Base-by-base conservation (phyloP, 2,329 filamentous ascomycete genomes). In the Diaporthe longicolla region DNA sequence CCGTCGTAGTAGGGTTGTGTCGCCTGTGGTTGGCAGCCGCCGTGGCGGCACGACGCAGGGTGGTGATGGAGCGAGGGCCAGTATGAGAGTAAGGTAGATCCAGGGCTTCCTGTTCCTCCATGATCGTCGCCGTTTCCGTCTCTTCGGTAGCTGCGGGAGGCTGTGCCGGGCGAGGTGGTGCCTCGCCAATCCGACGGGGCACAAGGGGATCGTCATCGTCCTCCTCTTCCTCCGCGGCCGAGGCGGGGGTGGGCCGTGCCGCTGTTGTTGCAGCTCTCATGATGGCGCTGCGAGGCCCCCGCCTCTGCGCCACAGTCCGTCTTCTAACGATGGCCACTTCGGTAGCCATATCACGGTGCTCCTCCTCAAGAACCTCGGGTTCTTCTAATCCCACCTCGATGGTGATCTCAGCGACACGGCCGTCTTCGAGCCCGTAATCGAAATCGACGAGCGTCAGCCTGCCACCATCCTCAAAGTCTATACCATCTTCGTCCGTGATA, bases 311-410 rank as follows among this genome's bases (percentile, higher is more conserved):
- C 21, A 93, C 92, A 4, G 94, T 95, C 76, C 94, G 88, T 76
- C 93, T 88, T 77, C 94, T 89, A 68, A 94, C 93, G 78, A 96
- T 91, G 76, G 94, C 94, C 26, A 97, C 93, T 81, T 95, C 94
- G 1, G 92, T 90, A 73, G 93, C 94, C 73, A 96, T 86, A 78
- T 94, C 93, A 29, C 93, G 90, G 76, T 89, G 89, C 78, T 94
- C 93, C 80, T 96, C 94, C 77, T 92, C 90, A 24, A 97, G 84
- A 0, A 91, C 84, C 80, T 95, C 93, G 0, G 93, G 90, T 63
- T 92, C 87, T 32, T 89, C 88, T 43, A 91, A 91, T 15, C 94
- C 94, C 35, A 96, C 90, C 79, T 96, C 94, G 70, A 97, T 92
- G 1, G 88, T 91, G 55, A 94, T 82, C 74, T 93, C 89, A 1